These are phyloP conservation scores for Lentinula guzmanii DNA, from an alignment of 768 basidiomycete genomes.

Conservation along the genomic window DNA sequence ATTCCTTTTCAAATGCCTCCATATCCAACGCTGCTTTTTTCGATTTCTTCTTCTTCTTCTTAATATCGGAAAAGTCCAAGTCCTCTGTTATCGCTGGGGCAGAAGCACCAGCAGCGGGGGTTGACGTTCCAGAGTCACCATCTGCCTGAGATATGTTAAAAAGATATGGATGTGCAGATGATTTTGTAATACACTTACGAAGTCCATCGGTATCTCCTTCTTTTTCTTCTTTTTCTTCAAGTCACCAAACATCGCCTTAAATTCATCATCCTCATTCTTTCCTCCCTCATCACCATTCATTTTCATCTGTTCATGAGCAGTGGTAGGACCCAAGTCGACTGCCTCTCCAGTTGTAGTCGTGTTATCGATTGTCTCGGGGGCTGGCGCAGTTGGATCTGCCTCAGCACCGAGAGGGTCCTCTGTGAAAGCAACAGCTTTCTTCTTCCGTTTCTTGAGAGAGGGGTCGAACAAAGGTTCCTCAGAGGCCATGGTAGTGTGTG, in stretches of 20 bases:
- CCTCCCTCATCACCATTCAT: conserved; percentile 32
- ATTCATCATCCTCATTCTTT: conserved; percentile 64
- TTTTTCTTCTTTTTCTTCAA: conserved; percentile 93
- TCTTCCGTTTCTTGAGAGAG: conserved; percentile 82
- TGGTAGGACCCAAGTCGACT: conserved; percentile 72
- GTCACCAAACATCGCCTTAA: conserved; percentile 83
- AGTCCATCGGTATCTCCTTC: conserved; percentile 82
- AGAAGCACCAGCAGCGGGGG: conserved; percentile 40
- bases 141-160: conserved; percentile 40
- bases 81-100: conserved; percentile 57
- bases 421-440: conserved; percentile 79
- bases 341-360: conserved; percentile 65
- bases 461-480: conserved; percentile 81
- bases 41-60: conserved; percentile 90
- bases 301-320: conserved; percentile 73
- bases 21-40: conserved; percentile 89
- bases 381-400: conserved; percentile 75
- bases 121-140: conserved; percentile 53
- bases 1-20: conserved; percentile 92
- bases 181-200: conserved; percentile 40
- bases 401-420: conserved; percentile 81
- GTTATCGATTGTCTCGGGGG: conserved; percentile 66
- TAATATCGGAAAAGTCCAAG: conserved; percentile 91
- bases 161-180: conserved; percentile 5
- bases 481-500: conserved; percentile 40